A percentile compares a stretch with the other conserved stretches of the same genome.
phyloP scores from a whole-genome alignment of 495 filamentous ascomycete species.

The Staphylotrichum tortipilum region DNA sequence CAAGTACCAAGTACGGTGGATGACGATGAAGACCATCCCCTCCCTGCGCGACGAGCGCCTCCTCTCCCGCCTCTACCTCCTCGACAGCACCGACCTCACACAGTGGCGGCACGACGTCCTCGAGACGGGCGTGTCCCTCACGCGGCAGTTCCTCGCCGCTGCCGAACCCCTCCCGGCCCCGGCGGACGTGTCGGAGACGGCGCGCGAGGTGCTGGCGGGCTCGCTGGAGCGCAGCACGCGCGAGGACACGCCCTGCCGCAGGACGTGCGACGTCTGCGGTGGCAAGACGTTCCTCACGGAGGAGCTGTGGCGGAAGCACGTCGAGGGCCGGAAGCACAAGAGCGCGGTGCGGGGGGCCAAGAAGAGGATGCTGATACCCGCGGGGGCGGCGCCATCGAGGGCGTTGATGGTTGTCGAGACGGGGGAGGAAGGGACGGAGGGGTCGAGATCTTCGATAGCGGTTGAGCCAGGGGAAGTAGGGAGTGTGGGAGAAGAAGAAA shows the following conservation, averaged over 20 bases:
- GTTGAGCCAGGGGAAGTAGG: too few species aligned
- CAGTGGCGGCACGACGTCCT: conserved; percentile 53
- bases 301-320: conserved; percentile 67
- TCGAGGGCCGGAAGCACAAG: conserved; percentile 56
- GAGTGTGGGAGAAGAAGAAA: too few species aligned
- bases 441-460: too few species aligned
- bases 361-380: conserved; percentile 15
- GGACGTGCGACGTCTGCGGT: conserved; percentile 64
- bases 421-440: too few species aligned
- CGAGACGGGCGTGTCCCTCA: conserved; percentile 52
- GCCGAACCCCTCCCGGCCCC: conserved; percentile 51
- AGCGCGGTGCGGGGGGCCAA: conserved; percentile 16
- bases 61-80: conserved; percentile 53
- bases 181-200: conserved; percentile 49
- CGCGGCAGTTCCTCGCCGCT: conserved; percentile 50
- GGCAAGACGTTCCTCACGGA: conserved; percentile 58
- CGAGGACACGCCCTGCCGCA: conserved; percentile 42
- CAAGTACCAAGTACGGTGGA: conserved; percentile 74
- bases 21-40: conserved; percentile 67
- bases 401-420: conserved; percentile 18
- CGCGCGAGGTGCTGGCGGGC: conserved; percentile 45
- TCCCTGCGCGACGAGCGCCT: conserved; percentile 47
- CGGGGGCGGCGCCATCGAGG: not conserved
- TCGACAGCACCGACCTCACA: conserved; percentile 61
- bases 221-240: conserved; percentile 43